A percentile compares a stretch with the other conserved stretches of the same genome.
Evolutionary conservation across 2,329 filamentous ascomycete genomes (phyloP).

Genomic region (Exophiala lecanii-corni): DNA sequence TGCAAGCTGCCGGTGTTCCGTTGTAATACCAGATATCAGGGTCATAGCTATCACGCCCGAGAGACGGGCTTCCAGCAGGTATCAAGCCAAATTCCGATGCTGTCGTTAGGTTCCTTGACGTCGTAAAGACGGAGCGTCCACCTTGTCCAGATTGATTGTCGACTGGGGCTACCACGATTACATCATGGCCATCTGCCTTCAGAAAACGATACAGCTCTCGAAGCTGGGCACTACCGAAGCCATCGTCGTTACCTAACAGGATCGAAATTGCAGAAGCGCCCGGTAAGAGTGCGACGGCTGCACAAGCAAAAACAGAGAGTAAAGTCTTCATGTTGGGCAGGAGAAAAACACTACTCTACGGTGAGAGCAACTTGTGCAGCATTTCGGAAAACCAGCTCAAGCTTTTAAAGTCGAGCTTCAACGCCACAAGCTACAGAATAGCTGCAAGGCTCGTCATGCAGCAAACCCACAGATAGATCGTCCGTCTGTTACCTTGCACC

Average conservation of each 20-base stretch:
- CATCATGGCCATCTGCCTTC: slow-evolving; percentile 36
- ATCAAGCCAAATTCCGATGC: slow-evolving; percentile 45
- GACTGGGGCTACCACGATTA: slow-evolving; percentile 40
- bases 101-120: slow-evolving; percentile 37
- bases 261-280: slow-evolving; percentile 24
- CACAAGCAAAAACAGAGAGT: slow-evolving; percentile 9
- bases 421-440: too few relatives aligned
- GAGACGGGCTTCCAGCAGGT: slow-evolving; percentile 43
- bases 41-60: slow-evolving; percentile 50
- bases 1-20: slow-evolving; percentile 53
- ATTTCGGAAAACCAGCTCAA: too few relatives aligned
- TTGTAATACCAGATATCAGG: slow-evolving; percentile 58
- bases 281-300: slow-evolving; percentile 7
- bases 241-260: slow-evolving; percentile 35
- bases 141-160: slow-evolving; percentile 45
- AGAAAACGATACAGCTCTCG: slow-evolving; percentile 39
- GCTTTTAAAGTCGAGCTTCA: too few relatives aligned
- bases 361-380: too few relatives aligned
- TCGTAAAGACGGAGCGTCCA: slow-evolving; percentile 43
- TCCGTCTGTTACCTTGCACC: too few relatives aligned
- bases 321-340: slow-evolving; percentile 2
- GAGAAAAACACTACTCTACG: too few relatives aligned
- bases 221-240: slow-evolving; percentile 40
- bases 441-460: too few relatives aligned
- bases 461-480: too few relatives aligned